Conservation (phyloP, 345 rosid genomes). For the Citrus hindsii region DNA sequence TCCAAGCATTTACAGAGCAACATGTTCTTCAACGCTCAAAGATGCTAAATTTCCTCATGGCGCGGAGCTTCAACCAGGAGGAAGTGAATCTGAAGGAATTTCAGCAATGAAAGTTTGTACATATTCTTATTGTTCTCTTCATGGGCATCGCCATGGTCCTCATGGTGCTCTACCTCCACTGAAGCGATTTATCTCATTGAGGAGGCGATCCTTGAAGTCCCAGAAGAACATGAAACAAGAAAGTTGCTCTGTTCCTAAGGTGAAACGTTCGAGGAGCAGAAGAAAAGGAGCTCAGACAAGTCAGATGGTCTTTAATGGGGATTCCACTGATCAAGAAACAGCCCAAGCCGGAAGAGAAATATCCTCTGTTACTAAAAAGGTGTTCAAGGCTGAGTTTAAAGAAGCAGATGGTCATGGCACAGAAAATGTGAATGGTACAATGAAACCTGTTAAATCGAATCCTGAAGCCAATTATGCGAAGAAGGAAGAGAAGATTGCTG, state of each 20-base stretch:
- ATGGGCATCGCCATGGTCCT: slow-evolving; percentile 55
- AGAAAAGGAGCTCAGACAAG: slow-evolving; percentile 28
- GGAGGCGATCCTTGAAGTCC: slow-evolving; percentile 44
- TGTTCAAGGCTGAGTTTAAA: neutral
- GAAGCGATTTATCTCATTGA: slow-evolving; percentile 60
- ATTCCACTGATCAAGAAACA: slow-evolving; percentile 16
- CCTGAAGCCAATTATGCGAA: neutral
- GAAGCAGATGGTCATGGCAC: neutral
- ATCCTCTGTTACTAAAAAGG: neutral
- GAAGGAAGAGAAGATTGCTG: neutral
- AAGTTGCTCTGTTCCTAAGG: slow-evolving; percentile 25
- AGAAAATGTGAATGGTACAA: slow-evolving; percentile 1
- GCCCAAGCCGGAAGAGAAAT: neutral
- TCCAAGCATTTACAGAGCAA: slow-evolving; percentile 42
- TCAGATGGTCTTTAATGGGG: neutral
- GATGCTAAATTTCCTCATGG: slow-evolving; percentile 46
- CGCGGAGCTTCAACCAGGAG: slow-evolving; percentile 29
- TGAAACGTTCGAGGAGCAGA: slow-evolving; percentile 26
- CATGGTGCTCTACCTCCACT: slow-evolving; percentile 49
- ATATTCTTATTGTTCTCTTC: slow-evolving; percentile 87
- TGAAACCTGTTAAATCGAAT: neutral
- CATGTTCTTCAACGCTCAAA: slow-evolving; percentile 85
- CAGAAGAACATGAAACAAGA: slow-evolving; percentile 47
- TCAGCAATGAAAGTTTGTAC: slow-evolving; percentile 43
- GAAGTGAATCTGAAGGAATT: slow-evolving; percentile 28